Percentiles rank a stretch among this genome's conserved stretches.
Conservation (phyloP, 148 eudicot genomes). For the Vaccinium vitisidaea region DNA sequence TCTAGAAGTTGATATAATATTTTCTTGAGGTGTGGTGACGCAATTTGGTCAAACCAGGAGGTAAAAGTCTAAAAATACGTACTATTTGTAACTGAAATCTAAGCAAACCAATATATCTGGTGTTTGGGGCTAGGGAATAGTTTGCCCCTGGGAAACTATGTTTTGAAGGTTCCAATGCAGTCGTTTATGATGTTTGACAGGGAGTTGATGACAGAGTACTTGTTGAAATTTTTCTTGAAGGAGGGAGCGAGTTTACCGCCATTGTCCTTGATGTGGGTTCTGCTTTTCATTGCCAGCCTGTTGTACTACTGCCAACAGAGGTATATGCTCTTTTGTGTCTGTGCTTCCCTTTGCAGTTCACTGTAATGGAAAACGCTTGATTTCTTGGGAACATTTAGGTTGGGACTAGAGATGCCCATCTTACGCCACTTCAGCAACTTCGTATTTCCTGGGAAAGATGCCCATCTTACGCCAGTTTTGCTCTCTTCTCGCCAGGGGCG, state of each 20-base stretch:
- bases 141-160: neutral
- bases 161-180: neutral
- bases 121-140: neutral
- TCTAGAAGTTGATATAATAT: neutral
- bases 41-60: neutral
- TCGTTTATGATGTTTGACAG: constrained; percentile 33
- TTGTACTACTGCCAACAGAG: constrained; percentile 78
- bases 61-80: neutral
- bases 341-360: neutral
- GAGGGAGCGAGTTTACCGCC: constrained; percentile 86
- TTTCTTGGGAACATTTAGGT: neutral
- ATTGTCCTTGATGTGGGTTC: constrained; percentile 84
- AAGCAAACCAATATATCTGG: neutral
- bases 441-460: constrained; percentile 1
- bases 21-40: neutral
- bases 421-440: neutral
- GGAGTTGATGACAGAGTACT: constrained; percentile 78
- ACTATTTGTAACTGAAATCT: neutral
- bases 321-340: constrained; percentile 4
- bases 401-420: neutral
- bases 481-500: too few relatives aligned
- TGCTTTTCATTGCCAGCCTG: constrained; percentile 55
- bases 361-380: neutral
- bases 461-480: neutral
- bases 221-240: constrained; percentile 81